These are phyloP conservation scores for Fusarium beomiforme DNA, from an alignment of 2,329 filamentous ascomycete genomes.

Conservation along the genomic window DNA sequence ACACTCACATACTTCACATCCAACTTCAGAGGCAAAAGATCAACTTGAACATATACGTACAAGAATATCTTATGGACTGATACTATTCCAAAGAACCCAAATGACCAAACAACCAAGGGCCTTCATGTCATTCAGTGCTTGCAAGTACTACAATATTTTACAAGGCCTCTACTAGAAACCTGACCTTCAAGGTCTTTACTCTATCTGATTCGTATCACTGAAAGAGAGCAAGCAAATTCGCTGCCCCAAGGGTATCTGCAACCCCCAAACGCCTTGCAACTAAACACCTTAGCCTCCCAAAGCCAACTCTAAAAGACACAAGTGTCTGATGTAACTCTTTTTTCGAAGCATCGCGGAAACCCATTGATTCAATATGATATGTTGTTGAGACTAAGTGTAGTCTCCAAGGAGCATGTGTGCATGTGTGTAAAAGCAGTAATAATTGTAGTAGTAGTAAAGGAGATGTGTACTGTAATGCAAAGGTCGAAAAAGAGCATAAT, in stretches of 20 bases:
- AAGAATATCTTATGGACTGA: neutral
- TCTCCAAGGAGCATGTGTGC: slow-evolving; percentile 15
- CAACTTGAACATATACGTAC: neutral
- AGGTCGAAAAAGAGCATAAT: slow-evolving; percentile 33
- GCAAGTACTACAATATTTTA: slow-evolving; percentile 6
- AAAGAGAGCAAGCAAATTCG: neutral
- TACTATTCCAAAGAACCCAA: neutral
- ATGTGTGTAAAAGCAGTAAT: slow-evolving; percentile 31
- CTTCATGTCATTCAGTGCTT: neutral
- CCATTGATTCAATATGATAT: slow-evolving; percentile 7
- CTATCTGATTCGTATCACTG: slow-evolving; percentile 17
- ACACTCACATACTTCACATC: too few species aligned
- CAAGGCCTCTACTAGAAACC: neutral
- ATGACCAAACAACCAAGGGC: neutral
- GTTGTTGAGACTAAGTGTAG: slow-evolving; percentile 13
- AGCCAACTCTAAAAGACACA: neutral
- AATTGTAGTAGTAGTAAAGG: slow-evolving; percentile 41
- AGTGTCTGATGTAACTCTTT: neutral
- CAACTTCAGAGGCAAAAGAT: neutral
- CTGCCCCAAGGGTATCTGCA: slow-evolving; percentile 16
- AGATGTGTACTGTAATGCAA: slow-evolving; percentile 37
- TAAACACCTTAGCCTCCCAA: neutral
- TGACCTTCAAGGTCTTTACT: neutral
- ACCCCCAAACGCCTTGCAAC: slow-evolving; percentile 2
- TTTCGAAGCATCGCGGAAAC: neutral